Evolutionary conservation across 2,329 filamentous ascomycete species (phyloP).

Genomic region (Macroventuria anomochaeta): DNA sequence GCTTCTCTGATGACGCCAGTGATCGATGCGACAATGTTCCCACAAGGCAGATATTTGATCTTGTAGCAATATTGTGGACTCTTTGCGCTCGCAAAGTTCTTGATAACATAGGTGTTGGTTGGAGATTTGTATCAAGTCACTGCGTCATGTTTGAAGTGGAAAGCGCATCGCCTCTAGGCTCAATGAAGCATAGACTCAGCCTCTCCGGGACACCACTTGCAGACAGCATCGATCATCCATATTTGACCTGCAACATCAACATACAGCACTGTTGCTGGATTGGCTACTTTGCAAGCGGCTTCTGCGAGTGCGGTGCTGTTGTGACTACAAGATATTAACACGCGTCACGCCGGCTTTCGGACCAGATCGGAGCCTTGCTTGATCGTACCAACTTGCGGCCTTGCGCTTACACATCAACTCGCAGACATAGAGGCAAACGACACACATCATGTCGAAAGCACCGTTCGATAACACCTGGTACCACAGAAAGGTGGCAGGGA

Average conservation of each 20-base stretch:
- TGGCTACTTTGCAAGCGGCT: too few relatives aligned
- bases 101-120: constrained; percentile 22
- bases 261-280: not conserved
- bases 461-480: constrained; percentile 78
- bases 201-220: not conserved
- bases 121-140: not conserved
- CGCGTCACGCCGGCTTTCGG: too few relatives aligned
- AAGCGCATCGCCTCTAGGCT: not conserved
- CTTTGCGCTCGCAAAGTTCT: not conserved
- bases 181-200: not conserved
- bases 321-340: not conserved
- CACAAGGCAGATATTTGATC: not conserved
- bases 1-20: not conserved
- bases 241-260: not conserved
- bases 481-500: constrained; percentile 84
- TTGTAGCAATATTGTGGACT: not conserved
- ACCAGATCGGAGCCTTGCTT: too few relatives aligned
- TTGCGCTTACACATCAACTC: not conserved
- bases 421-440: too few relatives aligned
- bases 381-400: not conserved
- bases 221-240: not conserved
- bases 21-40: not conserved
- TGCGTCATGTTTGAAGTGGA: constrained; percentile 15
- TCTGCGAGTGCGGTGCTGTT: not conserved
- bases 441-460: constrained; percentile 1